Conservation (phyloP, 31 red algal species). For the Odonthalia washingtoniensis region DNA sequence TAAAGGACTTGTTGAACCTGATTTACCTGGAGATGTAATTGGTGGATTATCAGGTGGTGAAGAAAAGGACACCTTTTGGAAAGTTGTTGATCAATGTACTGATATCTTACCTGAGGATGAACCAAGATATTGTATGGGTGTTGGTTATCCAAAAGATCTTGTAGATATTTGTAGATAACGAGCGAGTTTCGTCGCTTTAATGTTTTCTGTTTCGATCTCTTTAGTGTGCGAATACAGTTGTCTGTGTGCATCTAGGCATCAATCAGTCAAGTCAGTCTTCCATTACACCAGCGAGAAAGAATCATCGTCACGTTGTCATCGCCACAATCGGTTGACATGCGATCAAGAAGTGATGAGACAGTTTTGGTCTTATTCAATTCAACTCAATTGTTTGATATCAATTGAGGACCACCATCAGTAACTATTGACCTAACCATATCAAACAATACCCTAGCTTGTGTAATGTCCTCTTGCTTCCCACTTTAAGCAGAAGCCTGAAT, state of each 20-base stretch:
- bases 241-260: no score
- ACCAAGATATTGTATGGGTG: conserved; percentile 99
- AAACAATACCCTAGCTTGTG: conserved; percentile 49
- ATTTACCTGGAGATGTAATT: conserved; percentile 95
- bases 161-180: no score
- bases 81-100: conserved; percentile 83
- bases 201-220: no score
- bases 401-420: conserved; percentile 29
- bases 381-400: conserved; percentile 45
- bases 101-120: conserved; percentile 77
- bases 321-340: conserved; percentile 62
- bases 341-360: conserved; percentile 11
- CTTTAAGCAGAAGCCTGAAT: conserved; percentile 57
- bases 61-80: conserved; percentile 93
- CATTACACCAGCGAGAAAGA: no score
- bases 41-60: conserved; percentile 98
- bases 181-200: no score
- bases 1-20: conserved; percentile 68
- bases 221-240: no score
- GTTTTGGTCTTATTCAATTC: conserved; percentile 27
- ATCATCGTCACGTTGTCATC: background rate
- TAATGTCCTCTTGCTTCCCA: conserved; percentile 40
- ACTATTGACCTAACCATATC: conserved; percentile 34
- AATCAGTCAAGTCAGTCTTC: no score
- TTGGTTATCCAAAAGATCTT: conserved; percentile 97